A percentile compares a stretch with the other conserved stretches of the same genome.
Conservation (phyloP, 2,329 filamentous ascomycete genomes). For the Daldinia eschscholtzii region DNA sequence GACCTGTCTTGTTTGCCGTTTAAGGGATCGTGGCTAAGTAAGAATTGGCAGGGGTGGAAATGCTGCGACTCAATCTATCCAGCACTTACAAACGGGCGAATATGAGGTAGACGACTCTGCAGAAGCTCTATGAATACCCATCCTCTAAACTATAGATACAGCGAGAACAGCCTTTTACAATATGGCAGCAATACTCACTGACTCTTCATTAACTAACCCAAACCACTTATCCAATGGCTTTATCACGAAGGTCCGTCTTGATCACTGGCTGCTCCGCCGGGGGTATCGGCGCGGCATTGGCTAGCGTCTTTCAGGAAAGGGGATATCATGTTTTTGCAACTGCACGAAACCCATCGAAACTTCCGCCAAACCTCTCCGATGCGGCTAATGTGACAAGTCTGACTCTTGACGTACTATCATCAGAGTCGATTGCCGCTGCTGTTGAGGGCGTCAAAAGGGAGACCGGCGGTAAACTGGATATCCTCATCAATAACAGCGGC, state of each 20-base stretch:
- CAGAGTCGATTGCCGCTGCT: conserved; percentile 39
- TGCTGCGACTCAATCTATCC: not conserved
- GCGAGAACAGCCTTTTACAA: not conserved
- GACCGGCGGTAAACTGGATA: conserved; percentile 38
- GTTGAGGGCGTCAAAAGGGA: conserved; percentile 34
- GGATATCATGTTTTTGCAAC: not conserved
- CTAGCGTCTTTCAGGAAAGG: not conserved
- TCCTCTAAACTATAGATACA: not conserved
- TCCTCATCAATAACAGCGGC: not conserved
- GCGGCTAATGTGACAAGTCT: conserved; percentile 20
- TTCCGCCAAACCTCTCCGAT: not conserved
- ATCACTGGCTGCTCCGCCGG: not conserved
- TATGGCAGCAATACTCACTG: not conserved
- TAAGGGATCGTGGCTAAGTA: conserved; percentile 10
- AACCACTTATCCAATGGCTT: not conserved
- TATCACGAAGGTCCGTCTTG: not conserved
- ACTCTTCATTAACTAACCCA: not conserved
- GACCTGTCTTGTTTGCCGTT: conserved; percentile 24
- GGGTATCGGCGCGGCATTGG: not conserved
- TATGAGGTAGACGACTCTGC: not conserved
- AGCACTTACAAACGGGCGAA: not conserved
- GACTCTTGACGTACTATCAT: conserved; percentile 29
- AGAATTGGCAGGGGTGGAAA: not conserved
- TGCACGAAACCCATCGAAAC: not conserved
- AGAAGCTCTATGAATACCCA: not conserved